phyloP scores from a whole-genome alignment of 176 grass and related monocot genomes.

The Lolium multiflorum region DNA sequence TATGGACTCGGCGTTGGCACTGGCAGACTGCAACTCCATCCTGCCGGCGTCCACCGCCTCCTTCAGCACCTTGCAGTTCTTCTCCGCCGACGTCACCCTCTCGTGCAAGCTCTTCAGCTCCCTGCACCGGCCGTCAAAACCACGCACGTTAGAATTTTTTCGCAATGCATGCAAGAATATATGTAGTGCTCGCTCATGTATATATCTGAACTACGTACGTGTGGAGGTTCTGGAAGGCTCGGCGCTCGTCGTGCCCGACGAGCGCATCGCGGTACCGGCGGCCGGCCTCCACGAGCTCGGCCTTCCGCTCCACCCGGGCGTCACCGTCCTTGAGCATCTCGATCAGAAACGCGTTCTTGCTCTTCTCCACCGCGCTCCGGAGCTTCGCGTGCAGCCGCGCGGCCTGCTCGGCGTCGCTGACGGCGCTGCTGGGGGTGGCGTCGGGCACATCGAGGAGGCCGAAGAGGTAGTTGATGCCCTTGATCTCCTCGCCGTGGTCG shows the following conservation, averaged over 20 bases:
- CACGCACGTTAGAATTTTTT: too few relatives aligned
- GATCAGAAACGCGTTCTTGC: neutral
- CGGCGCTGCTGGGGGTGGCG: neutral
- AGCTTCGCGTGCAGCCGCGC: neutral
- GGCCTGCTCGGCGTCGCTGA: neutral
- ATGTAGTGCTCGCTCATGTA: too few relatives aligned
- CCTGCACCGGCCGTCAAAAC: neutral
- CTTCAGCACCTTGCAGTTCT: neutral
- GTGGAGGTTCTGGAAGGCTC: neutral
- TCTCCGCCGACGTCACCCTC: neutral
- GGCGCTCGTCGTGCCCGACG: neutral
- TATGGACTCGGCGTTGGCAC: neutral
- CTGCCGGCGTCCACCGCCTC: neutral
- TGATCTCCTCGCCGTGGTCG: neutral
- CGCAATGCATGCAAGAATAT: too few relatives aligned
- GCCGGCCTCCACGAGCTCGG: neutral
- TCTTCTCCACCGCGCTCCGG: neutral
- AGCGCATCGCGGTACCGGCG: neutral
- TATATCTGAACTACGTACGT: neutral
- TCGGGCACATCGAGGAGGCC: neutral
- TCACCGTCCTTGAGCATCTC: constrained; percentile 14
- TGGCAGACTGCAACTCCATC: neutral
- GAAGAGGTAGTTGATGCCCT: neutral
- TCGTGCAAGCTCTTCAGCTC: neutral
- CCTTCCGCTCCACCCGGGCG: neutral